These are phyloP conservation scores for Komagataella ulmi DNA, from an alignment of 805 yeast species.

Conservation along the genomic window DNA sequence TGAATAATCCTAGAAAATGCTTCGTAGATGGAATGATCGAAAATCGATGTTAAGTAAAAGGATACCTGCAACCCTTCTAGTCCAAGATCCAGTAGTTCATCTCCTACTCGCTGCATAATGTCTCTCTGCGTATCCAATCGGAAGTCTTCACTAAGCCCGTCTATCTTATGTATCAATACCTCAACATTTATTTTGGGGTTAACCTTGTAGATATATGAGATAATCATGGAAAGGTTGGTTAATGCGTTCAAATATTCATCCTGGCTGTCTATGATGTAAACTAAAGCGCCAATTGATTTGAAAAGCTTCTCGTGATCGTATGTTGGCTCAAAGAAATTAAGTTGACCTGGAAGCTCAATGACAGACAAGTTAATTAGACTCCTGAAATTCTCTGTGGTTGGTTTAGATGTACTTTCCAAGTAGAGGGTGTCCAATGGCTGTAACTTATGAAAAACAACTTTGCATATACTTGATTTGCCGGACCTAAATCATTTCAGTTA, in stretches of 20 bases:
- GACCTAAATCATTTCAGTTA: constrained; percentile 26
- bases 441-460: constrained; percentile 93
- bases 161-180: constrained; percentile 90
- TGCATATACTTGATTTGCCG: constrained; percentile 91
- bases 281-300: constrained; percentile 75
- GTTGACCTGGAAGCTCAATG: constrained; percentile 91
- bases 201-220: constrained; percentile 73
- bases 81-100: constrained; percentile 81
- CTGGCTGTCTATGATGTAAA: constrained; percentile 89
- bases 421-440: constrained; percentile 89
- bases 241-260: constrained; percentile 91
- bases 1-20: constrained; percentile 91
- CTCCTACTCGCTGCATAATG: constrained; percentile 91
- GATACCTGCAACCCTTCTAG: constrained; percentile 84
- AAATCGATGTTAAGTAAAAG: constrained; percentile 85
- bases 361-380: constrained; percentile 79
- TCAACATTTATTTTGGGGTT: constrained; percentile 83
- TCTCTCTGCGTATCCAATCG: constrained; percentile 91
- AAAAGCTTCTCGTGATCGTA: constrained; percentile 71
- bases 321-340: constrained; percentile 77
- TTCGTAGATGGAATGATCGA: constrained; percentile 92
- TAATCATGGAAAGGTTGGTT: constrained; percentile 77
- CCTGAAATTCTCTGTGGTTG: constrained; percentile 72
- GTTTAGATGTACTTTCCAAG: constrained; percentile 80
- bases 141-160: constrained; percentile 89